Percentiles rank a stretch among this genome's conserved stretches.
Conservation (phyloP, 306 rosid species). For the Rosa rugosa region DNA sequence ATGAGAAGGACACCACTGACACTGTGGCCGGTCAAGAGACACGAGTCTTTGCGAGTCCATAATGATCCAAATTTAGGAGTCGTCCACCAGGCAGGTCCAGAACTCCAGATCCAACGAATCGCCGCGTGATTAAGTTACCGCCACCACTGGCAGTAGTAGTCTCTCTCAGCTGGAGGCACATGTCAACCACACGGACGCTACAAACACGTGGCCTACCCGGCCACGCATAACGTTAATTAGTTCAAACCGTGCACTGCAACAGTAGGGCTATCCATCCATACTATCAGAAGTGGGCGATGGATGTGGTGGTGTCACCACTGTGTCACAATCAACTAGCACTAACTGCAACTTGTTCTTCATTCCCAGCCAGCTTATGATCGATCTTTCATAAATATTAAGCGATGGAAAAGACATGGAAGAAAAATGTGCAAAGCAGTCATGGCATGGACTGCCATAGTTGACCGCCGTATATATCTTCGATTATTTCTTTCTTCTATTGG, state of each 20-base stretch:
- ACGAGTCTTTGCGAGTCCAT: not conserved
- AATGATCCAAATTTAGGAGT: not conserved
- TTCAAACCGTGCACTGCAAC: not conserved
- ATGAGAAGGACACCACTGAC: not conserved
- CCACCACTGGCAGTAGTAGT: not conserved
- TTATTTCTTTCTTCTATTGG: not conserved
- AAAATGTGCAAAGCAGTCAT: conserved; percentile 1
- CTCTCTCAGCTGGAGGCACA: not conserved
- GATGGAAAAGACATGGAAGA: not conserved
- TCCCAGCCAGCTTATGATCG: not conserved
- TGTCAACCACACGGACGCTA: not conserved
- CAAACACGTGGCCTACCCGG: not conserved
- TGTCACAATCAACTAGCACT: not conserved
- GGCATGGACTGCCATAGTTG: conserved; percentile 12
- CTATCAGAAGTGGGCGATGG: not conserved
- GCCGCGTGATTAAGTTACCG: not conserved
- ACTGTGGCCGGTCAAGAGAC: not conserved
- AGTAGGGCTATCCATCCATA: not conserved
- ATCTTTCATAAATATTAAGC: not conserved
- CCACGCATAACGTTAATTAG: not conserved
- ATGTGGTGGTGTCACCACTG: not conserved
- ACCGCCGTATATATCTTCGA: not conserved
- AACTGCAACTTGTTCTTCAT: not conserved
- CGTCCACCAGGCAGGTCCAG: not conserved
- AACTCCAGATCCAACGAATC: not conserved